phyloP scores from a whole-genome alignment of 1,139 yeast species.

The Sugiyamaella castrensis region DNA sequence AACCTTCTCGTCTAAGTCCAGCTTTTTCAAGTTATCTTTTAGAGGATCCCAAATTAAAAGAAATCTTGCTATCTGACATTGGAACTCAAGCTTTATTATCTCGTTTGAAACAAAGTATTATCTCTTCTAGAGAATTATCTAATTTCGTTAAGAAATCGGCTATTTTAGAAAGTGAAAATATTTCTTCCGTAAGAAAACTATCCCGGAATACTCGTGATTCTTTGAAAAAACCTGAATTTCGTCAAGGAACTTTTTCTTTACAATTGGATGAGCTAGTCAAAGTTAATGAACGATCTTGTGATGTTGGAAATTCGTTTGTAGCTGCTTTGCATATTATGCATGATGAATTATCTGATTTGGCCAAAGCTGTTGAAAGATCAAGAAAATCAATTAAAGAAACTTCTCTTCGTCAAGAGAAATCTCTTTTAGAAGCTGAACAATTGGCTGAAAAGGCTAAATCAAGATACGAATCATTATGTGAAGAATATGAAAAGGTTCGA shows the following conservation, averaged over 20 bases:
- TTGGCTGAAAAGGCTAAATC: constrained; percentile 86
- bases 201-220: constrained; percentile 53
- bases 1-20: constrained; percentile 6
- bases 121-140: constrained; percentile 81
- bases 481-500: constrained; percentile 79
- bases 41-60: constrained; percentile 47
- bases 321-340: constrained; percentile 79
- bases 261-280: constrained; percentile 68
- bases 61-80: constrained; percentile 54
- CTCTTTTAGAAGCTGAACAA: constrained; percentile 73
- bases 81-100: constrained; percentile 62
- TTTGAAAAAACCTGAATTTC: constrained; percentile 49
- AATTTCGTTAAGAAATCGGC: constrained; percentile 77
- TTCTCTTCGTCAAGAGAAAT: constrained; percentile 77
- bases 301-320: constrained; percentile 73
- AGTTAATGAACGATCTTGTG: constrained; percentile 71
- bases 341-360: constrained; percentile 76
- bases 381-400: constrained; percentile 80
- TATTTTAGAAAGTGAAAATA: constrained; percentile 74
- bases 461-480: constrained; percentile 76
- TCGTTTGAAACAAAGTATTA: constrained; percentile 73
- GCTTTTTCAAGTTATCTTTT: constrained; percentile 31
- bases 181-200: constrained; percentile 66
- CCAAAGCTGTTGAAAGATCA: constrained; percentile 63
- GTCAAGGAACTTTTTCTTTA: constrained; percentile 65